Conservation (phyloP, 345 rosid genomes). For the Brassica incana region DNA sequence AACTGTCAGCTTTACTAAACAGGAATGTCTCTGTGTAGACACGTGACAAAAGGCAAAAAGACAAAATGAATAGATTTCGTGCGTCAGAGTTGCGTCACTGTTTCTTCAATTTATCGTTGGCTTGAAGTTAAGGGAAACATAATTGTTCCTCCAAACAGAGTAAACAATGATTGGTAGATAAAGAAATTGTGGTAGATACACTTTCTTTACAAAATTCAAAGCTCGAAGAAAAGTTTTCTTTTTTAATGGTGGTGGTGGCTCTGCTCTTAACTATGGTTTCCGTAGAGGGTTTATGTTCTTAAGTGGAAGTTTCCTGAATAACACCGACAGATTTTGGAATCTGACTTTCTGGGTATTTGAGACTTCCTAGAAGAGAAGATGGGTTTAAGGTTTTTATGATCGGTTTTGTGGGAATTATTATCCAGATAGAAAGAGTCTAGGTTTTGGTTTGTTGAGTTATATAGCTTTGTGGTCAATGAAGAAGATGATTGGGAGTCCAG, state of each 20-base stretch:
- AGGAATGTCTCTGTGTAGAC: conserved; percentile 17
- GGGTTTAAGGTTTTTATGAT: conserved; percentile 15
- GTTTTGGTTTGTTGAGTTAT: background rate
- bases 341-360: conserved; percentile 8
- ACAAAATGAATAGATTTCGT: background rate
- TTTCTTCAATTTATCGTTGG: conserved; percentile 29
- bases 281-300: background rate
- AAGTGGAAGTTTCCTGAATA: background rate
- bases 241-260: conserved; percentile 3
- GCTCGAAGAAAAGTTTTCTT: background rate
- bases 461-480: conserved; percentile 45
- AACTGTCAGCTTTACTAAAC: background rate
- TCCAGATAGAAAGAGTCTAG: background rate
- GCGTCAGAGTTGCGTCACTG: conserved; percentile 23
- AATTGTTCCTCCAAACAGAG: conserved; percentile 18
- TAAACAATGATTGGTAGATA: conserved; percentile 1
- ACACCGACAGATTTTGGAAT: background rate
- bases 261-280: conserved; percentile 11
- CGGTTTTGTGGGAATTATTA: background rate
- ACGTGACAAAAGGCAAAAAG: conserved; percentile 21
- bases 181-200: background rate
- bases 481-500: conserved; percentile 82
- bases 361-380: background rate
- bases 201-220: background rate
- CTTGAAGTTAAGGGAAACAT: conserved; percentile 36